phyloP scores from a whole-genome alignment of 2,329 filamentous ascomycete species.

The Lachnellula arida region DNA sequence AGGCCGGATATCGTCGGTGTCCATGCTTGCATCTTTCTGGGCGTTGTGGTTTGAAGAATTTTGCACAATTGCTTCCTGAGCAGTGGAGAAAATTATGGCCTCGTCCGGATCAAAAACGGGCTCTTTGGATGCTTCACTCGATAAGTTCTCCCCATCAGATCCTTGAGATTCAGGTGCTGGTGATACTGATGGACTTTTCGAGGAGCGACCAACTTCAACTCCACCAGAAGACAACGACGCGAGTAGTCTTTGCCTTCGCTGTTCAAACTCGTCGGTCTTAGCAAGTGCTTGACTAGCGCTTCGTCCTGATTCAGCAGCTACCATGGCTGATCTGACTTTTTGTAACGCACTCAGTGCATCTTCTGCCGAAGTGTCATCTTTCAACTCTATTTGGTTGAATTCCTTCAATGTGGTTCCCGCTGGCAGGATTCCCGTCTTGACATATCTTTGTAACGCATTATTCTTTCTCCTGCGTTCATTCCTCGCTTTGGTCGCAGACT shows the following conservation, averaged over 20 bases:
- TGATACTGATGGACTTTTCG: background rate
- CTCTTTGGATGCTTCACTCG: background rate
- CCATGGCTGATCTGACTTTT: constrained; percentile 15
- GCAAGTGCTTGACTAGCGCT: constrained; percentile 2
- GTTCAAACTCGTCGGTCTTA: constrained; percentile 41
- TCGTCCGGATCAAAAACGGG: background rate
- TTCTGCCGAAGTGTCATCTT: constrained; percentile 19
- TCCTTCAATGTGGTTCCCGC: constrained; percentile 46
- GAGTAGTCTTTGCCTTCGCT: constrained; percentile 46
- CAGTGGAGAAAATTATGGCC: background rate
- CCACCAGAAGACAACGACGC: constrained; percentile 48
- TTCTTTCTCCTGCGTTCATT: constrained; percentile 48
- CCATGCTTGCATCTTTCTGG: background rate
- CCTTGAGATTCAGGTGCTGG: too few species aligned
- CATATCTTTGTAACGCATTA: background rate
- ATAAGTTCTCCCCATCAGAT: background rate
- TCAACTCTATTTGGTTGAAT: constrained; percentile 36
- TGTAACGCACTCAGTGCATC: constrained; percentile 19
- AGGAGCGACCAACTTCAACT: constrained; percentile 42
- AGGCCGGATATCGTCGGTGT: background rate
- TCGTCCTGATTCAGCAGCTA: background rate
- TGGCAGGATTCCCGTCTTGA: constrained; percentile 44
- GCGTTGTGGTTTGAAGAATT: background rate
- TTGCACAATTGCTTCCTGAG: background rate
- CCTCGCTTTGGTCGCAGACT: constrained; percentile 45